Conservation (phyloP, 331 rosid genomes). For the Spiraea crenata region DNA sequence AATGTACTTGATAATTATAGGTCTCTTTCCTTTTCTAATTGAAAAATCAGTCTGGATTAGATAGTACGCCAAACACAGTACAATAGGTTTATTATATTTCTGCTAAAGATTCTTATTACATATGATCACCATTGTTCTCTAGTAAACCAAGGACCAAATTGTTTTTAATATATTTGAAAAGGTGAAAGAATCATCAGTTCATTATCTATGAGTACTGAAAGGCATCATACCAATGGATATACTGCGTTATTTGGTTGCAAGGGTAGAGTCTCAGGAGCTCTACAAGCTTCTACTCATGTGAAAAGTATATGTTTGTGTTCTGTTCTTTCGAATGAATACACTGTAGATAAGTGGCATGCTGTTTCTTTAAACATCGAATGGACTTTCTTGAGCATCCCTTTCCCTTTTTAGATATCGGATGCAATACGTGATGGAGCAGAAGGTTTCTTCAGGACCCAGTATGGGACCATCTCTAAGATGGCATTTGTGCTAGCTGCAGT, state of each 20-base stretch:
- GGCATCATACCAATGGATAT: not conserved
- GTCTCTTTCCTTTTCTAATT: not conserved
- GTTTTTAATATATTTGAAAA: not conserved
- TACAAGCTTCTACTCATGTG: not conserved
- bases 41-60: not conserved
- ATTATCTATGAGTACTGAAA: not conserved
- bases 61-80: not conserved
- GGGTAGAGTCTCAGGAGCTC: not conserved
- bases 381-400: slow-evolving; percentile 40
- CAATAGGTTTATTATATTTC: not conserved
- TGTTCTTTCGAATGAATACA: not conserved
- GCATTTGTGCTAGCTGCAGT: slow-evolving; percentile 79
- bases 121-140: not conserved
- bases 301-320: not conserved
- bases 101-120: not conserved
- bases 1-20: not conserved
- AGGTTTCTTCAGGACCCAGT: slow-evolving; percentile 95
- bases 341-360: not conserved
- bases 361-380: slow-evolving; percentile 2
- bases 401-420: slow-evolving; percentile 76
- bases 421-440: slow-evolving; percentile 99
- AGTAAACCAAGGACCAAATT: not conserved
- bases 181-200: not conserved
- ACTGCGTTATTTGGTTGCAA: not conserved
- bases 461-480: slow-evolving; percentile 97